Base-by-base conservation (phyloP, 257 asterid genomes). In the Striga asiatica region DNA sequence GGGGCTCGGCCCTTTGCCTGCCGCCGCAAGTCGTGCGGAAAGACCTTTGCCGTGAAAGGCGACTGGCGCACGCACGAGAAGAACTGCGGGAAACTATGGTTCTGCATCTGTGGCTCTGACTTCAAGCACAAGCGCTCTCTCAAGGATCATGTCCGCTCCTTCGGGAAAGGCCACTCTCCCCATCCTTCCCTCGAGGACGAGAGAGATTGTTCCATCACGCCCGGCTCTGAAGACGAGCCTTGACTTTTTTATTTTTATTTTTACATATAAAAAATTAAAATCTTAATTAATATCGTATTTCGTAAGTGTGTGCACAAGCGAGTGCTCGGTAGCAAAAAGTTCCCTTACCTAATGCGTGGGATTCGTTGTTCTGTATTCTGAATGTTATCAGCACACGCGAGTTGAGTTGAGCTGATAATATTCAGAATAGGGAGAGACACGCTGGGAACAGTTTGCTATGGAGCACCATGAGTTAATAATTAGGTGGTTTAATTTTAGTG, bases 11-110 rank as follows among this genome's bases (percentile, higher is more conserved):
- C 91, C 65, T 89, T 85, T 41, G 43, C 50, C 34, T 89, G 97
- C 65, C 27, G 88, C 11, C 27, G 88, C 11, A 85, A 86, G 61
- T 54, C 67, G 1, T 89, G 97, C 65, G 86, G 86, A 4, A 89
- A 89, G 28, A 56, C 81, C 0, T 85, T 89, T 50, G 97, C 97
- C 0, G 97, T 89, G 2, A 83, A 79, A 38, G 97, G 97, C 6
- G 97, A 89, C 34, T 89, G 97, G 97, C 60, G 96, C 35, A 89
- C 97, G 0, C 97, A 88, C 58, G 97, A 84, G 73, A 88, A 84
- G 66, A 88, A 88, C 61, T 88, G 97, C 64, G 98, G 98, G 4
- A 89, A 86, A 57, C 71, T 86, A 3, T 89, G 97, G 96, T 85
- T 64, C 66, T 89, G 97, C 78, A 61, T 62, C 2, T 85, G 97